Evolutionary conservation across 768 basidiomycete genomes (phyloP), one percentile per base, ranked within the genome.

Genomic region (Fistulinella prunicolor): DNA sequence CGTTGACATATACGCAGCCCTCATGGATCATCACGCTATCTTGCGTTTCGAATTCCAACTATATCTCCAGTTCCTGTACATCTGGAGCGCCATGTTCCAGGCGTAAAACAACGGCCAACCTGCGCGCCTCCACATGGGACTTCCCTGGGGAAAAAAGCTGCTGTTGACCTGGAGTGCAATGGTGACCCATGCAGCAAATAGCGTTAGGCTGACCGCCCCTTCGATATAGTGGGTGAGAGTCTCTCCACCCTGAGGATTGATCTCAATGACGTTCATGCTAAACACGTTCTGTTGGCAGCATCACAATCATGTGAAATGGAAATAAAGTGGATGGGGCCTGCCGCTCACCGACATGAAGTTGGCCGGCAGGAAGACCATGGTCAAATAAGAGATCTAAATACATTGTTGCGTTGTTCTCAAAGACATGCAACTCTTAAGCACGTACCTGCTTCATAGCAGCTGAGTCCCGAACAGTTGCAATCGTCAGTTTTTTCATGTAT

Each of bases 351-450:
- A 55, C 29, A 64, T 30, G 39, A 83, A 78, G 13, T 74, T 73
- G 2, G 78, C 75, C 0, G 82, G 82, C 9, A 83, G 65, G 60
- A 83, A 84, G 16, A 81, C 58, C 79, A 82, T 83, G 0, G 81
- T 79, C 2, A 84, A 63, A 50, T 81, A 81, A 0, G 79, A 60
- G 14, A 66, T 64, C 65, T 66, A 21, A 17, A 21, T n/a, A 4
- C 17, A 26, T 17, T 9, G 3, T 21, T 1, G 19, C 12, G 2
- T 4, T 6, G 5, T 12, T 8, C n/a, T 47, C 22, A 24, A n/a
- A 13, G 3, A 24, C 6, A 16, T 21, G 6, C 20, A 13, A 2
- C 17, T 1, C 60, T 19, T 71, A 70, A 44, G 20, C 3, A 49
- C 39, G 29, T 44, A 68, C 63, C 49, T 61, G 68, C 50, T 70